A percentile compares a stretch with the other conserved stretches of the same genome.
Conservation (phyloP, 192 early-diverging fungal species). For the Kickxella alabastrina region DNA sequence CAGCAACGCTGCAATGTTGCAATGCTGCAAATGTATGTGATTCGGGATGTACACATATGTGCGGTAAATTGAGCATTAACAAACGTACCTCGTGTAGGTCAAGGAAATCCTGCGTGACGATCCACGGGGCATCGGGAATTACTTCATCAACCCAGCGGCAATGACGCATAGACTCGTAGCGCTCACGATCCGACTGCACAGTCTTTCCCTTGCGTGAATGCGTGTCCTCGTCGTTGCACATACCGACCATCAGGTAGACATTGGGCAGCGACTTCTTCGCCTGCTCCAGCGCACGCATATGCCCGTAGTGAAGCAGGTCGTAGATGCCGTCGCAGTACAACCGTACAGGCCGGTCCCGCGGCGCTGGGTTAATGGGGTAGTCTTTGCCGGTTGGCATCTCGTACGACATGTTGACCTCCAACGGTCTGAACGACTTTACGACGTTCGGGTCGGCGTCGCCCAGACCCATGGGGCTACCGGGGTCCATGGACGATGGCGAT, state of each 20-base stretch:
- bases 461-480: conserved; percentile 46
- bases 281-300: conserved; percentile 75
- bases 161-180: conserved; percentile 73
- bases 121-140: conserved; percentile 72
- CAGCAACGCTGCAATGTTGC: no score
- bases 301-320: conserved; percentile 81
- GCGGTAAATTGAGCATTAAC: neutral
- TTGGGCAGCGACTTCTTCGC: conserved; percentile 76
- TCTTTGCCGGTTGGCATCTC: conserved; percentile 38
- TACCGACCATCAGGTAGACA: conserved; percentile 74
- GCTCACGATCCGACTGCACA: conserved; percentile 71
- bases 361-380: conserved; percentile 63
- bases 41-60: neutral
- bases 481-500: conserved; percentile 16
- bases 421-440: conserved; percentile 27
- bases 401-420: conserved; percentile 36
- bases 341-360: conserved; percentile 65
- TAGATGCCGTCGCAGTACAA: conserved; percentile 88
- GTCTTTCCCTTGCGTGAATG: conserved; percentile 77
- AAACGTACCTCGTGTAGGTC: conserved; percentile 58
- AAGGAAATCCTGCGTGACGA: conserved; percentile 69
- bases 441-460: conserved; percentile 44
- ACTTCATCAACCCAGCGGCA: conserved; percentile 86
- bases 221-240: conserved; percentile 71
- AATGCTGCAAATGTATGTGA: no score